These are phyloP conservation scores for Coniosporium tulheliwenetii DNA, from an alignment of 2,329 filamentous ascomycete species.

Conservation along the genomic window DNA sequence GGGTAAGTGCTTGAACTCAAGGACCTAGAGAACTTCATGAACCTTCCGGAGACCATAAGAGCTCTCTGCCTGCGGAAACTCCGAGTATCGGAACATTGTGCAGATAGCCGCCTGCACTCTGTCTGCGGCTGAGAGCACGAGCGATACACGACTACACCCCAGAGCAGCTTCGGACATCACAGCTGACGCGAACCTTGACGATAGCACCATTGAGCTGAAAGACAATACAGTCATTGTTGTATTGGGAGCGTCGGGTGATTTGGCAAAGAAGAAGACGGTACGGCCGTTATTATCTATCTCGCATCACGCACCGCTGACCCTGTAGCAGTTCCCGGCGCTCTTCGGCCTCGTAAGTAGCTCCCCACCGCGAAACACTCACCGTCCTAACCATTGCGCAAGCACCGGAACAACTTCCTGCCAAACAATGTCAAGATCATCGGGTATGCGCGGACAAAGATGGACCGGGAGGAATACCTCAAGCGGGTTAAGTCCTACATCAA, in stretches of 20 bases:
- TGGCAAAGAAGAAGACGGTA: slow-evolving; percentile 99
- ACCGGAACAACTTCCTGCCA: slow-evolving; percentile 94
- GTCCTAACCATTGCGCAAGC: slow-evolving; percentile 37
- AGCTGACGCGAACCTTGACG: neutral
- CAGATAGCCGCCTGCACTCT: neutral
- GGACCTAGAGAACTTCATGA: neutral
- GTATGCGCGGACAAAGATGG: slow-evolving; percentile 99
- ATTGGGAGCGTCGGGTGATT: slow-evolving; percentile 88
- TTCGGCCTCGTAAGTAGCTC: slow-evolving; percentile 75
- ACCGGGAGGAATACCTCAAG: slow-evolving; percentile 86
- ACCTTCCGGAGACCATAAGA: neutral
- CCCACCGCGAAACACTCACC: slow-evolving; percentile 7
- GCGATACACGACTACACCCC: neutral
- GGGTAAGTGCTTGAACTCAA: slow-evolving; percentile 21
- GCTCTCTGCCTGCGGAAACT: neutral
- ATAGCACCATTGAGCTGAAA: slow-evolving; percentile 84
- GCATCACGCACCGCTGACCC: too few species aligned
- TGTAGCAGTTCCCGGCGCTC: slow-evolving; percentile 74
- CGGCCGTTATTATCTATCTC: slow-evolving; percentile 15
- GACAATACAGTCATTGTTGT: slow-evolving; percentile 96
- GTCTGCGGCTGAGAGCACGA: neutral
- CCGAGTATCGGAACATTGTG: neutral
- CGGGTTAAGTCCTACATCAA: slow-evolving; percentile 98
- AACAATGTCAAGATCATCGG: slow-evolving; percentile 95
- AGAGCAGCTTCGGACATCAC: neutral